Conservation (phyloP, 1,139 yeast species). For the Arxiozyma heterogenica region DNA sequence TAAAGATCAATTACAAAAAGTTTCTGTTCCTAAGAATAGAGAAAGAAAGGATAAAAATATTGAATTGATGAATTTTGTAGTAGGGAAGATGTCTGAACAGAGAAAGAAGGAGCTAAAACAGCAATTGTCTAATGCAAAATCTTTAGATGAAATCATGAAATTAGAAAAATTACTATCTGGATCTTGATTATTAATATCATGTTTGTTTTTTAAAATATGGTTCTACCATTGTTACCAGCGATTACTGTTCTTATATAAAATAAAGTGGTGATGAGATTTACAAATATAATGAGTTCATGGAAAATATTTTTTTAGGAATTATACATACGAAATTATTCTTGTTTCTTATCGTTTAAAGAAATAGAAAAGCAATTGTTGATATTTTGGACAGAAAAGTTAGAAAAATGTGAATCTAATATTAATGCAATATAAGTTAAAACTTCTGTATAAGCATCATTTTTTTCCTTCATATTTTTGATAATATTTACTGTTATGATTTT, state of each 20-base stretch:
- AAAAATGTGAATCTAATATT: too few relatives aligned
- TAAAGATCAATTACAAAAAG: neutral
- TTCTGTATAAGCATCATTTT: too few relatives aligned
- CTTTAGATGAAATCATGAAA: constrained; percentile 63
- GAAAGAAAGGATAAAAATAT: constrained; percentile 23
- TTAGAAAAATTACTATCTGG: constrained; percentile 42
- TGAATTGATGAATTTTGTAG: constrained; percentile 29
- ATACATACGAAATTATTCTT: neutral
- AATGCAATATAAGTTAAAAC: too few relatives aligned
- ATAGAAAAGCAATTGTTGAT: neutral
- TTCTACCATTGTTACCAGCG: neutral
- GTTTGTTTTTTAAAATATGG: too few relatives aligned
- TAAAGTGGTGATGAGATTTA: neutral
- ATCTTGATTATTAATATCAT: constrained; percentile 3
- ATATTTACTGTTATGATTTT: too few relatives aligned
- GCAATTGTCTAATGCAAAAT: constrained; percentile 52
- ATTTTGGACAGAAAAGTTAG: neutral
- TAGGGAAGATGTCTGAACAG: constrained; percentile 46
- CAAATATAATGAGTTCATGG: neutral
- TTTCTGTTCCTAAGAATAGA: neutral
- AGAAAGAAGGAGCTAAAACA: constrained; percentile 39
- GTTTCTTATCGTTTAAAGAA: too few relatives aligned
- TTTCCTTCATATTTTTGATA: neutral
- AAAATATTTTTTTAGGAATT: too few relatives aligned
- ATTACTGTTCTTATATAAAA: too few relatives aligned